Percentiles rank a stretch among this genome's conserved stretches.
Conservation (phyloP, 495 filamentous ascomycete species). For the Penicillium mononematosum region DNA sequence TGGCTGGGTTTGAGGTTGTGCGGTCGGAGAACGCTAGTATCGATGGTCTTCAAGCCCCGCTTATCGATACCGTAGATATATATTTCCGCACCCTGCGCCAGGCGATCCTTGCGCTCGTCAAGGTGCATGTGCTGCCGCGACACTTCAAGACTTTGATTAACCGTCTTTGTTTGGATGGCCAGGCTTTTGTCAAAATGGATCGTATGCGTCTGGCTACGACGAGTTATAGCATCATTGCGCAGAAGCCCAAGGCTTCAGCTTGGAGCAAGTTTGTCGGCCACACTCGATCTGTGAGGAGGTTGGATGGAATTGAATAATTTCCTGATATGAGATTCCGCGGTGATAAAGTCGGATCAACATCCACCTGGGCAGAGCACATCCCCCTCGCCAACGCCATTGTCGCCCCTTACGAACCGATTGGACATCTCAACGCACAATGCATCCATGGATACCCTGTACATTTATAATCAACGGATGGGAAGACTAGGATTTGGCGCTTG, state of each 20-base stretch:
- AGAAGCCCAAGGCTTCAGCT: slow-evolving; percentile 47
- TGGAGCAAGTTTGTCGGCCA: not conserved
- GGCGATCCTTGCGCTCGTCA: slow-evolving; percentile 53
- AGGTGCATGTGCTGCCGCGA: slow-evolving; percentile 49
- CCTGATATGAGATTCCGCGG: not conserved
- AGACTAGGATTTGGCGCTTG: slow-evolving; percentile 9
- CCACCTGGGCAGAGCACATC: not conserved
- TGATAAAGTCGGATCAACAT: not conserved
- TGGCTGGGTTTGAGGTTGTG: slow-evolving; percentile 54
- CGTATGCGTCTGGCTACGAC: slow-evolving; percentile 58
- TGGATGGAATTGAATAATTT: not conserved
- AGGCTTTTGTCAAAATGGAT: slow-evolving; percentile 65
- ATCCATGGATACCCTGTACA: slow-evolving; percentile 19
- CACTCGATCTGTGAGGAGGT: not conserved
- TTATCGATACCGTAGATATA: slow-evolving; percentile 59
- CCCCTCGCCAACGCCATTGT: not conserved
- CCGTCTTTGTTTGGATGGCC: slow-evolving; percentile 58
- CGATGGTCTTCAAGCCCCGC: slow-evolving; percentile 55
- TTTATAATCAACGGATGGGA: slow-evolving; percentile 13
- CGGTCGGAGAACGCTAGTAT: slow-evolving; percentile 58
- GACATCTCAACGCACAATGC: slow-evolving; percentile 9
- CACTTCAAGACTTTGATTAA: slow-evolving; percentile 65
- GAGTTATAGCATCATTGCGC: slow-evolving; percentile 60
- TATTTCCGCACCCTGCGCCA: slow-evolving; percentile 59
- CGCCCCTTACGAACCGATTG: not conserved